These are phyloP conservation scores for Seminavis robusta DNA, from an alignment of 108 stramenopile genomes.

Conservation along the genomic window DNA sequence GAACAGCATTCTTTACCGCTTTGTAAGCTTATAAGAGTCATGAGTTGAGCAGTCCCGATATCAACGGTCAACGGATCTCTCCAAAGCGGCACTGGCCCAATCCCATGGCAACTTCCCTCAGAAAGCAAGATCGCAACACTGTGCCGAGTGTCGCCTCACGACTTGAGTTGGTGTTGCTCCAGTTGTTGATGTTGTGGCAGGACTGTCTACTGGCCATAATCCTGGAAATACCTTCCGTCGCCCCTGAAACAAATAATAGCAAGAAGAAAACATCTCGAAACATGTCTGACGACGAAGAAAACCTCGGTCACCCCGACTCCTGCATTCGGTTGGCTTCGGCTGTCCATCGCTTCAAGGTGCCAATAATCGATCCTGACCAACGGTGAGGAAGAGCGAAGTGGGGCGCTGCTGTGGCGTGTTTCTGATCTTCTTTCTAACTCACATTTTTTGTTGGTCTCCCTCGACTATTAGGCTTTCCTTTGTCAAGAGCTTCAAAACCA, in stretches of 20 bases:
- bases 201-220: neutral
- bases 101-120: neutral
- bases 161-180: neutral
- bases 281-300: slow-evolving; percentile 6
- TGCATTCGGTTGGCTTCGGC: slow-evolving; percentile 76
- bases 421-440: too few relatives aligned
- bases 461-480: slow-evolving; percentile 53
- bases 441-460: too few relatives aligned
- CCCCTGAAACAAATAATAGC: neutral
- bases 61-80: neutral
- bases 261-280: slow-evolving; percentile 16
- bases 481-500: slow-evolving; percentile 55
- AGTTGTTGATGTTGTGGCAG: neutral
- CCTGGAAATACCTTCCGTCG: neutral
- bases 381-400: too few relatives aligned
- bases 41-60: too few relatives aligned
- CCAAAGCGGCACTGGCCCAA: too few relatives aligned
- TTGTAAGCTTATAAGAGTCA: too few relatives aligned
- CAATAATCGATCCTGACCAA: slow-evolving; percentile 36
- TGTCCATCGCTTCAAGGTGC: slow-evolving; percentile 71
- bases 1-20: too few relatives aligned
- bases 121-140: neutral
- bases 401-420: too few relatives aligned
- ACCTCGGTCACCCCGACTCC: slow-evolving; percentile 66
- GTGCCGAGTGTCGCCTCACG: neutral